phyloP scores from a whole-genome alignment of 352 stramenopile species.

The Stephanocyclus meneghinianus region DNA sequence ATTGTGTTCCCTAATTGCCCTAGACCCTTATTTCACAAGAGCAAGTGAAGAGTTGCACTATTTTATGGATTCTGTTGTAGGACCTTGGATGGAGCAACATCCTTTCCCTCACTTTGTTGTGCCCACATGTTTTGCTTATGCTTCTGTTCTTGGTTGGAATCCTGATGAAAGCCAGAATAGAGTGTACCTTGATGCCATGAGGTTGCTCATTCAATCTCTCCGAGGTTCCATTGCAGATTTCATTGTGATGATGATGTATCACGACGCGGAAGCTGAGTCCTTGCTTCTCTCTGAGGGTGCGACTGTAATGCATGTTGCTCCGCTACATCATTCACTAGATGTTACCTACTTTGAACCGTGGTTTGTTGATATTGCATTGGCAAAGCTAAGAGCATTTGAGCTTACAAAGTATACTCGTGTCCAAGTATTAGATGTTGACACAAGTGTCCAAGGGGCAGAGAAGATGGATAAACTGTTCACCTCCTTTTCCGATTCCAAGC shows the following conservation, averaged over 20 bases:
- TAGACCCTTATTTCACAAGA: neutral
- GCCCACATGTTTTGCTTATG: constrained; percentile 3
- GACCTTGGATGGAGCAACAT: constrained; percentile 9
- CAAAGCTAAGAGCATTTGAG: constrained; percentile 6
- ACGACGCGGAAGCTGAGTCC: neutral
- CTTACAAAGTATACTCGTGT: neutral
- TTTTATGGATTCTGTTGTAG: neutral
- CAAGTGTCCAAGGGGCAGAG: neutral
- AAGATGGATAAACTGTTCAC: constrained; percentile 1
- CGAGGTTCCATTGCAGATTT: neutral
- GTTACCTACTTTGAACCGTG: neutral
- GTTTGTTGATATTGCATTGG: constrained; percentile 4
- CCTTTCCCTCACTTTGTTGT: neutral
- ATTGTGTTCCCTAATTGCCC: neutral
- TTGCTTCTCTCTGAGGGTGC: neutral
- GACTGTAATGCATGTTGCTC: neutral
- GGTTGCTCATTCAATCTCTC: neutral
- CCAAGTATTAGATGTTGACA: constrained; percentile 6
- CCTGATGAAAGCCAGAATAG: constrained; percentile 1
- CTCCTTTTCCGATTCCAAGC: neutral
- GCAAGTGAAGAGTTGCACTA: neutral
- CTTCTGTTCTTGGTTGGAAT: neutral
- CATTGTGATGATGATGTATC: constrained; percentile 10
- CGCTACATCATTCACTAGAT: neutral
- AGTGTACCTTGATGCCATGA: neutral